Base-by-base conservation (phyloP, 768 basidiomycete species). In the Psilocybe subaeruginosa region DNA sequence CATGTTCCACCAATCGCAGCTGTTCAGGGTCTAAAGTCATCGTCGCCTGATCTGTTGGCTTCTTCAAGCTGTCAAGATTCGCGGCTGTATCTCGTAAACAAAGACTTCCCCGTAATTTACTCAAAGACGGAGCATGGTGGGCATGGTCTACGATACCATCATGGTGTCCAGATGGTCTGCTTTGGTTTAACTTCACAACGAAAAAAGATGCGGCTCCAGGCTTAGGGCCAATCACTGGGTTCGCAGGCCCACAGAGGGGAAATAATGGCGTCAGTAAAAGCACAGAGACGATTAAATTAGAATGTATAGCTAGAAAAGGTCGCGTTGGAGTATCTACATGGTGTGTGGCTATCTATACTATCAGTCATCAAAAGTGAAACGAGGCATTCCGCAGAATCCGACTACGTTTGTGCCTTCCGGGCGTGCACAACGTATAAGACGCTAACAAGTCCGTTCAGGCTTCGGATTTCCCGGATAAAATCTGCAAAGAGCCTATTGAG, bases 351-450 rank as follows among this genome's bases (percentile, higher is more conserved):
- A 43, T 43, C 41, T 43, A 43, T 43, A 43, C 9, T 43, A 43
- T 43, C 41, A 16, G 8, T 8, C 8, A 8, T 39, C 14, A 43
- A 43, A 43, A 16, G 7, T 4, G 41, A 43, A 43, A 43, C 41
- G 41, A 43, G 41, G 41, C 54, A 54, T 2, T 5, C 23, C 54
- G 35, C n/a, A 8, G 33, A 27, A 3, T n/a, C 27, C 30, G 30
- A 19, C 51, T 46, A 19, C 33, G 61, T 41, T 60, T 67, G 69
- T 33, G 65, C 49, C 60, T 62, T 74, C 35, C 68, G 67, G 8
- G 82, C 82, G 73, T 83, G 78, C 35, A 86, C 86, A 1, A 81
- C 80, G 64, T 81, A 76, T 66, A 84, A 82, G 5, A 77, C 73
- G 43, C 72, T 72, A 1, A 83, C 78, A 66, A 90, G 69, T 1